These are phyloP conservation scores for Flaveria floridana DNA, from an alignment of 140 eudicot genomes.

Conservation along the genomic window DNA sequence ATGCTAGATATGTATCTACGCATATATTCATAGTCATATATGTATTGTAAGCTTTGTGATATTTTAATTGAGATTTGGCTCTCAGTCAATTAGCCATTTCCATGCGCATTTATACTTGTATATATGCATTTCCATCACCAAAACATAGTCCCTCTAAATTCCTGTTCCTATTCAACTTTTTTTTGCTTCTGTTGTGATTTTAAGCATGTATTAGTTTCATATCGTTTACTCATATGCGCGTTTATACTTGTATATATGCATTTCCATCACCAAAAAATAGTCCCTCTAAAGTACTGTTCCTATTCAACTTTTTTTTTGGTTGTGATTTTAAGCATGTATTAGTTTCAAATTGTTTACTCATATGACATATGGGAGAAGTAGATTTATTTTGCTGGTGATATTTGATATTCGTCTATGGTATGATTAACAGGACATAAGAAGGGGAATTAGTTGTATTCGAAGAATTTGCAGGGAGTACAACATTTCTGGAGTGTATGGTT, in stretches of 20 bases:
- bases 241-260: constrained; percentile 1
- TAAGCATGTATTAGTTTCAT: not conserved
- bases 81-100: not conserved
- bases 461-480: constrained; percentile 67
- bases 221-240: constrained; percentile 1
- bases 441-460: constrained; percentile 77
- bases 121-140: not conserved
- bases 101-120: constrained; percentile 15
- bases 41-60: too few relatives aligned
- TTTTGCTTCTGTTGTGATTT: not conserved
- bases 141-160: not conserved
- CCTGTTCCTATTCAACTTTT: not conserved
- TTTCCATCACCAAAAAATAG: not conserved
- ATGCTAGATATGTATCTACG: too few relatives aligned
- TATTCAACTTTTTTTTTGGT: not conserved
- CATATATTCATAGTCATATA: too few relatives aligned
- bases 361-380: constrained; percentile 6
- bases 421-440: constrained; percentile 73
- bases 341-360: not conserved
- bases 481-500: constrained; percentile 77
- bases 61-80: not conserved
- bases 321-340: not conserved
- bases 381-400: constrained; percentile 19
- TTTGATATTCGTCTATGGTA: not conserved
- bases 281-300: not conserved